Conservation (phyloP, 2,329 filamentous ascomycete species). For the Phialophora macrospora region DNA sequence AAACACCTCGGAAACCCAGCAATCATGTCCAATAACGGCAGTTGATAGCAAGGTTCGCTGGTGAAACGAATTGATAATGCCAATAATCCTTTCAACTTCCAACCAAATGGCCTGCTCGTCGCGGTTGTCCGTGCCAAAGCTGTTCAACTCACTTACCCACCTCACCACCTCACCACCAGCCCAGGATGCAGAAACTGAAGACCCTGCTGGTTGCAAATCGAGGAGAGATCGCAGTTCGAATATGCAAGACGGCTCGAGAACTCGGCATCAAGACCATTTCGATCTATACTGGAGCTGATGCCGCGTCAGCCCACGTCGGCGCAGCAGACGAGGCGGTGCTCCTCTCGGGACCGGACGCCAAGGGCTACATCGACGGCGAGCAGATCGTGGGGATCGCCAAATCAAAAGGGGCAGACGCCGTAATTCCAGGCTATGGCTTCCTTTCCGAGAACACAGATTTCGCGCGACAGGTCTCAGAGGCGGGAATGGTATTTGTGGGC, state of each 20-base stretch:
- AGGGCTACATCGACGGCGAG: constrained; percentile 50
- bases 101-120: background rate
- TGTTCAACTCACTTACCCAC: background rate
- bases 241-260: constrained; percentile 53
- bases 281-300: constrained; percentile 63
- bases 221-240: constrained; percentile 63
- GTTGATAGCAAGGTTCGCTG: constrained; percentile 11
- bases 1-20: constrained; percentile 19
- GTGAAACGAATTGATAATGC: constrained; percentile 13
- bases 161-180: background rate
- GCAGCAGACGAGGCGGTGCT: constrained; percentile 60
- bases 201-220: constrained; percentile 64
- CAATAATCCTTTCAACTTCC: constrained; percentile 3
- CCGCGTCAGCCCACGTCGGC: constrained; percentile 59
- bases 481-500: constrained; percentile 65
- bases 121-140: background rate
- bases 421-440: constrained; percentile 72
- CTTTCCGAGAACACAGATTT: constrained; percentile 68
- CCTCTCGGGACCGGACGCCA: constrained; percentile 55
- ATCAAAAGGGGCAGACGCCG: constrained; percentile 57
- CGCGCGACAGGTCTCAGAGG: constrained; percentile 57
- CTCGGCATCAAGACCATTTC: constrained; percentile 59
- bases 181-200: constrained; percentile 49
- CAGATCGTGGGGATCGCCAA: constrained; percentile 58
- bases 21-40: constrained; percentile 22